A percentile compares a stretch with the other conserved stretches of the same genome.
Conservation (phyloP, 2,329 filamentous ascomycete genomes). For the Claviceps arundinis region DNA sequence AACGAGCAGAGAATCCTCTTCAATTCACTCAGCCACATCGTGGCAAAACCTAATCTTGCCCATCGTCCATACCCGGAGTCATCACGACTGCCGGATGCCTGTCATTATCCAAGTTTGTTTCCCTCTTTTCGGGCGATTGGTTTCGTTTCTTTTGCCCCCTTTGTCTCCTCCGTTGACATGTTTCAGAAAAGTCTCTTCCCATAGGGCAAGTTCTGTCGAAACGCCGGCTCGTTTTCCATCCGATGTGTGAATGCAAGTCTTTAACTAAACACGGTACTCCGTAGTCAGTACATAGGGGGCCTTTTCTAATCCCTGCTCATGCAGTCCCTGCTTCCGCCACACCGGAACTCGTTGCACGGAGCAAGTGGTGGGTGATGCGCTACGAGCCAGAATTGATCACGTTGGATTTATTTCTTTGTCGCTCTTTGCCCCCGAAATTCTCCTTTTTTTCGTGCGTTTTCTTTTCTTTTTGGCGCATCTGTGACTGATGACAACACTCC, state of each 20-base stretch:
- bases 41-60: not conserved
- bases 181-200: too few species aligned
- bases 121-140: not conserved
- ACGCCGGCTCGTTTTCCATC: not conserved
- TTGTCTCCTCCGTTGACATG: too few species aligned
- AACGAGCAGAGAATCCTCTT: not conserved
- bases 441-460: not conserved
- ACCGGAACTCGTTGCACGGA: conserved; percentile 1
- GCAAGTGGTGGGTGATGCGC: not conserved
- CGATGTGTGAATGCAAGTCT: not conserved
- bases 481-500: not conserved
- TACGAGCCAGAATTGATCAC: not conserved
- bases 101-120: not conserved
- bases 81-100: not conserved
- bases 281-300: not conserved
- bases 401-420: too few species aligned
- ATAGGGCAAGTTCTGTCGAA: not conserved
- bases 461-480: not conserved
- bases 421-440: too few species aligned
- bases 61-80: not conserved
- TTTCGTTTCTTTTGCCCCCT: not conserved
- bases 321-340: conserved; percentile 2
- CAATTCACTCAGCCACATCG: not conserved
- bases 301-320: not conserved
- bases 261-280: too few species aligned